Evolutionary conservation across 495 filamentous ascomycete genomes (phyloP).

Genomic region (Aspergillus asperescens): DNA sequence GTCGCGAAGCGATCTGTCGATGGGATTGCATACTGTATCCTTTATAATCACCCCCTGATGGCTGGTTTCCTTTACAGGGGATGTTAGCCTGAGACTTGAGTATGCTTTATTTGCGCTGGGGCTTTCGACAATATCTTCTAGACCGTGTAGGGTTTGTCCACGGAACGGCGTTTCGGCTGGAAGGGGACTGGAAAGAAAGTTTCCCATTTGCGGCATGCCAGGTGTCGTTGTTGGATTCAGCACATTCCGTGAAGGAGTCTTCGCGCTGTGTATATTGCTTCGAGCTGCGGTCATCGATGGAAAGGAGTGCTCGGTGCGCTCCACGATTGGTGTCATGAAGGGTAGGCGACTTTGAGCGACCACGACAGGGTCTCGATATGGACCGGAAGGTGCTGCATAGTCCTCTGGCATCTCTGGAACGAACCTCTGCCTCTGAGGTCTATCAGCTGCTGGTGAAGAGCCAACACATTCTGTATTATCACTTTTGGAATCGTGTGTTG

Average conservation of each 20-base stretch:
- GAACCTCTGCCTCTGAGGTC: conserved; percentile 43
- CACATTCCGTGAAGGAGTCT: conserved; percentile 63
- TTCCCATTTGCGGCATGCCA: conserved; percentile 29
- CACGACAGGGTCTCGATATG: conserved; percentile 69
- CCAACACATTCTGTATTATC: conserved; percentile 22
- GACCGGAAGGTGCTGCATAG: conserved; percentile 66
- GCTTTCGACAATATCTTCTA: conserved; percentile 38
- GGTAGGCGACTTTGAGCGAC: conserved; percentile 81
- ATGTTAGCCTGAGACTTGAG: conserved; percentile 16
- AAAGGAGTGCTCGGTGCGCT: conserved; percentile 84
- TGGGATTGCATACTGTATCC: conserved; percentile 81
- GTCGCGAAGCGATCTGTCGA: conserved; percentile 64
- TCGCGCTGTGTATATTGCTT: conserved; percentile 56
- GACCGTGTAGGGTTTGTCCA: conserved; percentile 28
- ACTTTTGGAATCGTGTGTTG: conserved; percentile 30
- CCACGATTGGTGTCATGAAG: conserved; percentile 98
- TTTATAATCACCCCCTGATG: conserved; percentile 61
- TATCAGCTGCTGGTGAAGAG: conserved; percentile 19
- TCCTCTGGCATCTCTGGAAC: conserved; percentile 76
- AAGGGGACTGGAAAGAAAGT: conserved; percentile 34
- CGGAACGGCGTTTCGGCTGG: conserved; percentile 25
- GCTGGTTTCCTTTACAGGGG: conserved; percentile 21
- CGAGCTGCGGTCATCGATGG: conserved; percentile 53
- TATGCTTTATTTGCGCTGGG: conserved; percentile 46
- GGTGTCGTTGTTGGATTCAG: conserved; percentile 23